Conservation (phyloP, 371 early-diverging fungal genomes). For the Nematocida sp. region DNA sequence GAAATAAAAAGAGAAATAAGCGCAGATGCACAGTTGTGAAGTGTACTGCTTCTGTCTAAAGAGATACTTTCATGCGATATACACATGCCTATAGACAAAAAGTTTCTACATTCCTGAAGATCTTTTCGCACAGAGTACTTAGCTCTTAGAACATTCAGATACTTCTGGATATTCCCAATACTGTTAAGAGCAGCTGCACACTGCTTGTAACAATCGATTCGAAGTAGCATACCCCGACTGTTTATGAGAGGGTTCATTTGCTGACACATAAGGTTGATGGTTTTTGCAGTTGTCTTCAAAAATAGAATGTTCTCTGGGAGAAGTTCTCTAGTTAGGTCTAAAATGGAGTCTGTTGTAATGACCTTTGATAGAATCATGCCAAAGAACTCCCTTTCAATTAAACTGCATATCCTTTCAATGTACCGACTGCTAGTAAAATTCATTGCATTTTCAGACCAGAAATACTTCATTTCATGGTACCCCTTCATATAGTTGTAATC, state of each 20-base stretch:
- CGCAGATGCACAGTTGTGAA: slow-evolving; percentile 17
- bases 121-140: slow-evolving; percentile 17
- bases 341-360: slow-evolving; percentile 6
- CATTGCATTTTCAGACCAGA: slow-evolving; percentile 26
- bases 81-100: slow-evolving; percentile 13
- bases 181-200: slow-evolving; percentile 26
- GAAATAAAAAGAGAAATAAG: slow-evolving; percentile 42
- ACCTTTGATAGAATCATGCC: slow-evolving; percentile 11
- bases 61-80: slow-evolving; percentile 34
- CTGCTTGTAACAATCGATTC: slow-evolving; percentile 48
- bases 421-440: slow-evolving; percentile 16
- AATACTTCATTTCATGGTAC: slow-evolving; percentile 52
- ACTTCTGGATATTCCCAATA: slow-evolving; percentile 31
- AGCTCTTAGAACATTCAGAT: not conserved
- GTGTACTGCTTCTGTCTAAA: slow-evolving; percentile 32
- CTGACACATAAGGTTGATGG: slow-evolving; percentile 35
- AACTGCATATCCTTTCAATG: slow-evolving; percentile 31
- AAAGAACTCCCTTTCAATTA: slow-evolving; percentile 49
- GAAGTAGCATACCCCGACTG: not conserved
- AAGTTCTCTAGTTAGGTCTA: slow-evolving; percentile 13
- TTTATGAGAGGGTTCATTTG: slow-evolving; percentile 9
- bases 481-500: slow-evolving; percentile 25
- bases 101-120: slow-evolving; percentile 12
- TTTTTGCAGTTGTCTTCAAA: slow-evolving; percentile 48
- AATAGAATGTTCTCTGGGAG: not conserved